Base-by-base conservation (phyloP, 1,139 yeast species). In the Kodamaea anthophila region DNA sequence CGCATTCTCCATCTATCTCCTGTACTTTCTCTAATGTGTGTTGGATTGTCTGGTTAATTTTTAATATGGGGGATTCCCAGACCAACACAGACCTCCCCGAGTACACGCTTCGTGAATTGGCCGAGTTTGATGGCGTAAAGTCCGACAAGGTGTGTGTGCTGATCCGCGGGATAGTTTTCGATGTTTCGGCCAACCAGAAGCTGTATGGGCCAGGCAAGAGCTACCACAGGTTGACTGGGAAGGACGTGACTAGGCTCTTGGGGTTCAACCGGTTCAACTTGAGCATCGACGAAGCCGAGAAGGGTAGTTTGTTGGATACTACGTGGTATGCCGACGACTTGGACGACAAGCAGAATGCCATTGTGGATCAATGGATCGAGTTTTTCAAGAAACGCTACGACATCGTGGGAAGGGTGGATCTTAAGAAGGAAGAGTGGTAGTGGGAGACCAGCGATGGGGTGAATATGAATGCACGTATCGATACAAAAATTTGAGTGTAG, bases 121-220 rank as follows among this genome's bases (percentile, higher is more conserved):
- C 54, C 5, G 44, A 42, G 26, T 61, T 51, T 40, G 55, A 65
- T 35, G 73, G 73, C 4, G 34, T 32, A 2, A 48, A 44, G 19
- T 38, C 45, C 22, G 50, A 53, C 3, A 38, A 69, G 36, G 65
- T 82, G 37, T 84, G 75, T 51, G 80, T 86, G 15, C 93, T 77
- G 5, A 78, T 86, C 40, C 74, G 77, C 38, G 93, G 94, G 8
- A 62, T 65, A 2, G 73, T 86, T 9, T 86, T 82, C 47, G 95
- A 86, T 47, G 95, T 86, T 4, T 69, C 83, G 0, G 49, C 61
- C 23, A 85, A 84, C 46, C 43, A 52, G 10, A 73, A 70, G 13
- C 77, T 76, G 26, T 86, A 86, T 46, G 94, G 93, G 0, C 80
- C 80, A 1, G 91, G 86, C 0, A 72, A 76, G 40, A 75, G 80